These are phyloP conservation scores for Beta lomatogona DNA, from an alignment of 179 eudicot species.

Conservation along the genomic window DNA sequence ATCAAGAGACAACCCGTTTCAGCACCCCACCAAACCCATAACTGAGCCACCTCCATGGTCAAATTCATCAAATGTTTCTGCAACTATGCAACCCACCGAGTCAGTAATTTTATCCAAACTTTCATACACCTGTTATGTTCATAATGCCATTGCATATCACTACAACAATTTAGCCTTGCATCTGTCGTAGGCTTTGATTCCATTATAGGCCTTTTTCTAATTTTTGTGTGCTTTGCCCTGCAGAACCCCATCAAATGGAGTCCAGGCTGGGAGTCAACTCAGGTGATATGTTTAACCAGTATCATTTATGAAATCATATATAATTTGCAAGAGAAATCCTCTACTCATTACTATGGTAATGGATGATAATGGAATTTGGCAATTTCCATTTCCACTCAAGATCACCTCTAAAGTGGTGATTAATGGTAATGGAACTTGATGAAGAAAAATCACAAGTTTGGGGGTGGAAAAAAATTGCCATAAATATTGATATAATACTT, in stretches of 20 bases:
- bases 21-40: constrained; percentile 45
- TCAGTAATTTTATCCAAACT: constrained; percentile 31
- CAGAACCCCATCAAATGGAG: constrained; percentile 61
- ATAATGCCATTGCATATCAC: not conserved
- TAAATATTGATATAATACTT: too few relatives aligned
- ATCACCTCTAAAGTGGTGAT: too few relatives aligned
- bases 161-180: not conserved
- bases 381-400: too few relatives aligned
- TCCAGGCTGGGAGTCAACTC: constrained; percentile 63
- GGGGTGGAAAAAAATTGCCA: too few relatives aligned
- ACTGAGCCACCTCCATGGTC: constrained; percentile 88
- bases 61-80: constrained; percentile 48
- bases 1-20: constrained; percentile 66
- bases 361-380: too few relatives aligned
- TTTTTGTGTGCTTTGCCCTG: constrained; percentile 9
- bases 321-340: too few relatives aligned
- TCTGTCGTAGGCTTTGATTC: not conserved
- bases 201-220: constrained; percentile 9
- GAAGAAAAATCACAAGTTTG: too few relatives aligned
- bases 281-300: constrained; percentile 45
- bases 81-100: constrained; percentile 45
- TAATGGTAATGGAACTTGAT: too few relatives aligned
- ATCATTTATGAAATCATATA: too few relatives aligned
- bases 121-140: not conserved
- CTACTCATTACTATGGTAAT: too few relatives aligned